A percentile compares a stretch with the other conserved stretches of the same genome.
phyloP scores from a whole-genome alignment of 306 rosid genomes.

The Quercus dentata region DNA sequence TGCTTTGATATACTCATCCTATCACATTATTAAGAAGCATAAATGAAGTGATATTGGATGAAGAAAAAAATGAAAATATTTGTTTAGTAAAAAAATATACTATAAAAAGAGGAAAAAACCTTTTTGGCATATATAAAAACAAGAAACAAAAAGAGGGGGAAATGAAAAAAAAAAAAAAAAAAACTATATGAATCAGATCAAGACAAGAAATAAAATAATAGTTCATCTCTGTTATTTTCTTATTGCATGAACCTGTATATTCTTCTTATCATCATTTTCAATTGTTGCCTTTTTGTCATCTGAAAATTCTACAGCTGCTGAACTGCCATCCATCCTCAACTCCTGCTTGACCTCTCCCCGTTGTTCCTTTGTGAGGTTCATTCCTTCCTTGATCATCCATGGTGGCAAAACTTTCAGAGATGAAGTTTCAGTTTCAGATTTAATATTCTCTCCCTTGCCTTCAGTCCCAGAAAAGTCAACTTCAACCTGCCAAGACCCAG shows the following conservation, averaged over 20 bases:
- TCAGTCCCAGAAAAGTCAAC: slow-evolving; percentile 77
- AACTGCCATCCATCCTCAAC: slow-evolving; percentile 59
- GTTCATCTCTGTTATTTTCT: not conserved
- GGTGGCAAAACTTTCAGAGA: slow-evolving; percentile 82
- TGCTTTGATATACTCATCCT: slow-evolving; percentile 91
- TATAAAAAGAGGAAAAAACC: not conserved
- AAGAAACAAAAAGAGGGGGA: slow-evolving; percentile 3
- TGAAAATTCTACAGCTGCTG: slow-evolving; percentile 42
- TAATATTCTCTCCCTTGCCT: slow-evolving; percentile 55
- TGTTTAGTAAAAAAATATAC: not conserved
- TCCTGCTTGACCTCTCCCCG: slow-evolving; percentile 82
- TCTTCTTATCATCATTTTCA: slow-evolving; percentile 47
- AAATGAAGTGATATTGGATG: slow-evolving; percentile 9
- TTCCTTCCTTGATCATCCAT: slow-evolving; percentile 94
- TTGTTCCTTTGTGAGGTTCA: slow-evolving; percentile 90
- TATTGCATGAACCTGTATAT: slow-evolving; percentile 49
- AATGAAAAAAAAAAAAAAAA: slow-evolving; percentile 3
- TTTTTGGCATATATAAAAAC: not conserved
- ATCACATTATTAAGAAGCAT: slow-evolving; percentile 13
- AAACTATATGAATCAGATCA: not conserved
- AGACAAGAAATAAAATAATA: slow-evolving; percentile 6
- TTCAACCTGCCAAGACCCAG: slow-evolving; percentile 57
- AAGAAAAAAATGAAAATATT: not conserved
- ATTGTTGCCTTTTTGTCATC: slow-evolving; percentile 66
- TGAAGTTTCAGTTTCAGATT: slow-evolving; percentile 58